Evolutionary conservation across 116 monocot species (phyloP).

Genomic region (Iris pallida): DNA sequence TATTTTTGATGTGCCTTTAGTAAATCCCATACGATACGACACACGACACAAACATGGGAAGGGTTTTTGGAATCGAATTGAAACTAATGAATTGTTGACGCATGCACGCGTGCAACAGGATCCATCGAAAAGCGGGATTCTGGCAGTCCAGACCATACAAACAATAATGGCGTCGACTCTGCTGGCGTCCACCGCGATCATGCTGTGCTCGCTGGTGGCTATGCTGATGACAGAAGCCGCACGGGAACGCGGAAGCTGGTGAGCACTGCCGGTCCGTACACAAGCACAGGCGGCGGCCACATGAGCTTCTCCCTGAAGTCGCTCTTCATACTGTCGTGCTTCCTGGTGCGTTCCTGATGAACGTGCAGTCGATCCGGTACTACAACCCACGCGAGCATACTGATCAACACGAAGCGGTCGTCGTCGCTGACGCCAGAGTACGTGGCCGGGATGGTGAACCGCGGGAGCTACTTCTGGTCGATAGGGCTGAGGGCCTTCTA

Average conservation of each 20-base stretch:
- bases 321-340: slow-evolving; percentile 43
- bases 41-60: too few relatives aligned
- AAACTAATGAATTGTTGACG: too few relatives aligned
- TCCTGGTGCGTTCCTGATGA: slow-evolving; percentile 60
- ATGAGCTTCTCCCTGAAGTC: slow-evolving; percentile 22
- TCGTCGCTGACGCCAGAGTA: slow-evolving; percentile 9
- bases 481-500: slow-evolving; percentile 61
- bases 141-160: slow-evolving; percentile 48
- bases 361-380: slow-evolving; percentile 54
- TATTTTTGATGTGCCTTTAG: too few relatives aligned
- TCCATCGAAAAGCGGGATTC: slow-evolving; percentile 32
- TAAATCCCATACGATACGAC: too few relatives aligned
- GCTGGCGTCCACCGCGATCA: slow-evolving; percentile 46
- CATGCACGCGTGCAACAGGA: slow-evolving; percentile 16
- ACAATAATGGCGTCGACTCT: slow-evolving; percentile 70
- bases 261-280: slow-evolving; percentile 1
- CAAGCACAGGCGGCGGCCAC: background rate
- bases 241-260: too few relatives aligned
- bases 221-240: slow-evolving; percentile 22
- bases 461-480: slow-evolving; percentile 61
- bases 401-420: slow-evolving; percentile 22
- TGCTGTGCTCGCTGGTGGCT: slow-evolving; percentile 34
- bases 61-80: too few relatives aligned
- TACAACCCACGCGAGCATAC: slow-evolving; percentile 49
- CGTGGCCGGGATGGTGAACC: slow-evolving; percentile 39